Conservation (phyloP, 257 asterid species). For the Nicotiana obtusifolia region DNA sequence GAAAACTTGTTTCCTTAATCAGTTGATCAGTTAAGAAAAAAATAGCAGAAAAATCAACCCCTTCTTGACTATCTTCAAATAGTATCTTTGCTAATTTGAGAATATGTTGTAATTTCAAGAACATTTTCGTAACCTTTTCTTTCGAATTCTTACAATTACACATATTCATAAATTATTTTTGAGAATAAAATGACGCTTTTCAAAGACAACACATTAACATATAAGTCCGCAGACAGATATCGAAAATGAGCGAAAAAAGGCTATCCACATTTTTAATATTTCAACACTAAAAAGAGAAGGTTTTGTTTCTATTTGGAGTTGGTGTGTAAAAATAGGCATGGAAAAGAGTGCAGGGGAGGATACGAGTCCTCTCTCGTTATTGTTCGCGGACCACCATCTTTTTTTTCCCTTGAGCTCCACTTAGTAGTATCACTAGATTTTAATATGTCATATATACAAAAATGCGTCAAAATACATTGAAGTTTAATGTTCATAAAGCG, state of each 20-base stretch:
- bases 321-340: too few species aligned
- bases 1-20: conserved; percentile 9
- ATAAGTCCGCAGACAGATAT: neutral
- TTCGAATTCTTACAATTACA: too few species aligned
- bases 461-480: too few species aligned
- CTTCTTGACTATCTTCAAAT: neutral
- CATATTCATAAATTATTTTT: too few species aligned
- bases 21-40: conserved; percentile 16
- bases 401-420: too few species aligned
- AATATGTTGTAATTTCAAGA: too few species aligned
- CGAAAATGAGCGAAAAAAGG: neutral
- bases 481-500: too few species aligned
- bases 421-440: too few species aligned
- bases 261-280: neutral
- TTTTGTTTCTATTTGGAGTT: neutral
- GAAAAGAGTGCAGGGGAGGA: neutral
- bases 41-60: neutral
- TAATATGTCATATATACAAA: too few species aligned
- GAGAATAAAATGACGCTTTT: too few species aligned
- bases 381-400: neutral
- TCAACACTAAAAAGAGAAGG: neutral
- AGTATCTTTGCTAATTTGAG: neutral
- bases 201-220: neutral
- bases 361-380: neutral
- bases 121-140: neutral